These are phyloP conservation scores for Aspergillus egyptiacus DNA, from an alignment of 495 filamentous ascomycete genomes.

Conservation along the genomic window DNA sequence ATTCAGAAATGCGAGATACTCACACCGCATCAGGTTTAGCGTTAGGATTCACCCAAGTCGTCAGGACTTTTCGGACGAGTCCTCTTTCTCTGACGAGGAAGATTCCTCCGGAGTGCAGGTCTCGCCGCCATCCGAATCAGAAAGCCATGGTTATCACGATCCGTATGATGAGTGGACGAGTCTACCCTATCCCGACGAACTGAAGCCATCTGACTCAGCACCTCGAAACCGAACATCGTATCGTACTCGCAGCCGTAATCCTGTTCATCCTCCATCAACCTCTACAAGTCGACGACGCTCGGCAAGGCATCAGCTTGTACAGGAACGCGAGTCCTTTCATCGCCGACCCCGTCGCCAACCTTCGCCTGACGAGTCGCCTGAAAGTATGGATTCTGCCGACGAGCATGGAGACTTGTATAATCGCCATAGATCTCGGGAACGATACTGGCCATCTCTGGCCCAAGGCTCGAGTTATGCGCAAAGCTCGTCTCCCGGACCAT, in stretches of 20 bases:
- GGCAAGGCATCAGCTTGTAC: constrained; percentile 35
- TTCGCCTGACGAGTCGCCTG: constrained; percentile 44
- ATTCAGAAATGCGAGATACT: constrained; percentile 5
- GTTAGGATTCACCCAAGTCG: constrained; percentile 43
- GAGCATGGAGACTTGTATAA: constrained; percentile 38
- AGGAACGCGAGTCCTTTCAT: constrained; percentile 33
- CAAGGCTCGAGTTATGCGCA: constrained; percentile 41
- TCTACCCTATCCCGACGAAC: constrained; percentile 53
- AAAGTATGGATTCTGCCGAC: constrained; percentile 49
- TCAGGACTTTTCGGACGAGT: constrained; percentile 37
- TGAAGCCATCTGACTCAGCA: constrained; percentile 80
- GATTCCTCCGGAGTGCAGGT: constrained; percentile 49
- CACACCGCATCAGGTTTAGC: constrained; percentile 35
- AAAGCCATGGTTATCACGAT: constrained; percentile 47
- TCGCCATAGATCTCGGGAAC: constrained; percentile 30
- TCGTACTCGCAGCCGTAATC: constrained; percentile 30
- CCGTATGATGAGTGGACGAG: constrained; percentile 49
- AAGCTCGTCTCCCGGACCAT: constrained; percentile 41
- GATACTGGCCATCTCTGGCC: constrained; percentile 31
- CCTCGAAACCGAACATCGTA: constrained; percentile 55
- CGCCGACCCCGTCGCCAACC: constrained; percentile 42
- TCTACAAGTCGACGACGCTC: constrained; percentile 39
- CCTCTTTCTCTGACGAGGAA: constrained; percentile 47
- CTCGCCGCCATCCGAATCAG: constrained; percentile 38
- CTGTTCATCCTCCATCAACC: constrained; percentile 38